Evolutionary conservation across 2,329 filamentous ascomycete genomes (phyloP), one percentile per base, ranked within the genome.

Genomic region (Colletotrichum navitas): DNA sequence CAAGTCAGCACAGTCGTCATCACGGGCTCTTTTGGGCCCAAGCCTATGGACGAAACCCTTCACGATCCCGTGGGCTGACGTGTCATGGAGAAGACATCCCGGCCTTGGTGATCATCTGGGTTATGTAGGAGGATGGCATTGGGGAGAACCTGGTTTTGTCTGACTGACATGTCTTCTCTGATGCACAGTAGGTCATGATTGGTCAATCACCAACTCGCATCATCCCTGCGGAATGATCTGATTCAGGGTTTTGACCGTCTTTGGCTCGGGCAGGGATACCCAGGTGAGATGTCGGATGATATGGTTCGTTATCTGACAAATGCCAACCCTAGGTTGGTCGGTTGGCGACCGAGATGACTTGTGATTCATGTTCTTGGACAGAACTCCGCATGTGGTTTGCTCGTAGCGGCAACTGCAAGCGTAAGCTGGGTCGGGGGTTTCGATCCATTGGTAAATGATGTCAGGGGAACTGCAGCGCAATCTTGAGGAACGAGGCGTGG

Each of bases 151-250:
- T 67, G 47, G 34, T 47, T 43, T 34, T 67, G 41, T 67, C 24
- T 18, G 34, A n/a, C 47, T 58, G 51, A 41, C 52, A 32, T 41
- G 24, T 49, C 58, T 51, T 64, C 26, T 63, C 68, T 54, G 68
- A 71, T 68, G 43, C 41, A 11, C 21, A 45, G 43, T 51, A 45
- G 21, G 24, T 12, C 24, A 8, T 45, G 47, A 32, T 56, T 67
- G 56, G 63, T 32, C 26, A 45, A 5, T 34, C 43, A 51, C 21
- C 63, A 70, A 41, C 26, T 39, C 56, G 26, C 32, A 34, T 24
- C 41, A 58, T 34, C 32, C 41, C 36, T 32, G 51, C 43, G 21
- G 3, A 45, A 60, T 47, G 54, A 32, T 14, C 36, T 55, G 61
- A 26, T 45, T 29, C 43, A 32, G 49, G 54, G 55, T 61, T 56